Base-by-base conservation (phyloP, 495 filamentous ascomycete genomes). In the Neurospora sp. region DNA sequence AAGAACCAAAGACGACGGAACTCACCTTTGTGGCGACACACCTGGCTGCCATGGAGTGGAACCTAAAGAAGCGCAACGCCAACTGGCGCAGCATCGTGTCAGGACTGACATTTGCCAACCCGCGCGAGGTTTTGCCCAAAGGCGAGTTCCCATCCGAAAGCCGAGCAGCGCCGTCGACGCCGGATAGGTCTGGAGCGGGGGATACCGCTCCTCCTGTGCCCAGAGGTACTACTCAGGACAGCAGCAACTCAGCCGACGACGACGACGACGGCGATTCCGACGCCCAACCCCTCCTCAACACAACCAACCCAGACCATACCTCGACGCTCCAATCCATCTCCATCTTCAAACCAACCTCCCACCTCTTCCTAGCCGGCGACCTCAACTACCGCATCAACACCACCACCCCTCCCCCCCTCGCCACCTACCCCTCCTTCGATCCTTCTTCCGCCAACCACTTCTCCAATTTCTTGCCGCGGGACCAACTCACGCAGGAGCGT, bases 11-110 rank as follows among this genome's bases (percentile, higher is more conserved):
- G 42, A 83, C 84, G 12, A 83, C 89, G 2, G 88, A 91, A 74
- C 80, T 98, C 53, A 97, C 92, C 1, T 93, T 97, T 73, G 89
- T 97, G 12, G 89, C 92, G 20, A 91, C 93, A n/a, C 96, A 99
- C 80, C 84, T 98, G 61, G 93, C 94, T 3, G 90, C 94, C 3
- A 92, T 92, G 87, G 96, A 98, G 78, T 82, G 88, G 79, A 89
- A 87, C 12, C 78, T 92, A 40, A 82, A 87, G 73, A 87, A 88
- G 66, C 83, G 96, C 38, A 98, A 99, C 78, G 80, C 86, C 73
- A 93, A 98, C 77, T 99, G 94, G 94, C 87, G 88, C 76, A 88
- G 83, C 71, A 93, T 98, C 68, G 91, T 93, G 27, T 89, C 91
- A 3, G 85, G 90, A 9, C 84, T 98, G 35, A 90, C 95, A 3